Evolutionary conservation across 345 rosid genomes (phyloP), one percentile per base, ranked within the genome.

Genomic region (Hibiscus trionum): DNA sequence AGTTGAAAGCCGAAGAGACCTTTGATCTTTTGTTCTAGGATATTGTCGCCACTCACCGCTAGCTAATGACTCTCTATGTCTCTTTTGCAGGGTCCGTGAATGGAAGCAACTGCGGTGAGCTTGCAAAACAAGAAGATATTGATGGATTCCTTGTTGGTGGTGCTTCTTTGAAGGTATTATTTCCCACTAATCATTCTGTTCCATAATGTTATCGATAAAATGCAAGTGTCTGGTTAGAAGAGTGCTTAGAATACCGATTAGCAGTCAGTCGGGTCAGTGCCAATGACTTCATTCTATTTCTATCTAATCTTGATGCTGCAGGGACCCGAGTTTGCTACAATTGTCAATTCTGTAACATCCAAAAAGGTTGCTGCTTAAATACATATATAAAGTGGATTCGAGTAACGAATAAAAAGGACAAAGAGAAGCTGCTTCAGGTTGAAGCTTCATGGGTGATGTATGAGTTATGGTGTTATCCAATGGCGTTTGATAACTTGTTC

Each of bases 121-220:
- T 95, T 73, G 94, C 99, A 1, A 95, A 93, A 79, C 75, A 93
- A 84, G 97, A 92, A 82, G 99, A 95, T 66, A 95, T 95, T 65
- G 99, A 92, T 76, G 99, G 99, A 63, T 93, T 92, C 74, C 98
- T 95, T 59, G 99, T 95, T 15, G 99, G 98, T 21, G 99, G 99
- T 77, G 99, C 98, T 63, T 95, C 99, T 76, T 84, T 95, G 84
- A 92, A 92, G 94, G 99, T 94, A 86, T 33, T 15, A 15, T 14
- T 59, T 61, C 10, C 53, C 21, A 37, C 31, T 27, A 24, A 53
- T 29, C 24, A 49, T 37, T 77, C 65, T 62, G 6, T 44, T 67
- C 72, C 53, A 47, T 35, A 26, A 26, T 50, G 19, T 5, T 24
- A 19, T 44, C 7, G 31, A 66, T 17, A 60, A 47, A 44, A 11